Base-by-base conservation (phyloP, 2,329 filamentous ascomycete species). In the Colletotrichum cuscutae region DNA sequence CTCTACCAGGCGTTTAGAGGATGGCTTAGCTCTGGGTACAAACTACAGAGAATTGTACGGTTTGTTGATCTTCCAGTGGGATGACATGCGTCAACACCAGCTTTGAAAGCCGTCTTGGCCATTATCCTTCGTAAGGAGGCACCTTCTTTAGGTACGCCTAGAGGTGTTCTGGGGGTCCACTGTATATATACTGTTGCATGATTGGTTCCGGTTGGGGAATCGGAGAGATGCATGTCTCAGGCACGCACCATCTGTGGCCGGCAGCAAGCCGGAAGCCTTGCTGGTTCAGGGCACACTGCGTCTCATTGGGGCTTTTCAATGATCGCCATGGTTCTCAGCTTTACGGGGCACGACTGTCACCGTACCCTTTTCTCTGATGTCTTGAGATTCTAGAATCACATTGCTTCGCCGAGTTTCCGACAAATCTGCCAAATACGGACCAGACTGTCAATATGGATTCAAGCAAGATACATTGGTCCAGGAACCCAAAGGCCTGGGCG, bases 401-500 rank as follows among this genome's bases (percentile, higher is more conserved):
- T 19, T 49, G 19, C 42, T 49, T 49, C 19, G 19, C 42, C 42
- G 19, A 49, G 19, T 49, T n/a, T 22, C 42, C 42, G 15, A 49
- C 42, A 49, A 49, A 19, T 22, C 8, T n/a, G 22, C 59, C 22
- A 42, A 13, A 19, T 15, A 15, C 35, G 46, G 46, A 12, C 6
- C 22, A 28, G 26, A 22, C 28, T 19, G 22, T 7, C 4, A 53
- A 9, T 22, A 11, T n/a, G 24, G 26, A 56, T 15, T 32, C 22
- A 53, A 62, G 12, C n/a, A 15, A 49, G 32, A 56, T n/a, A 59
- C 52, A 26, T 68, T 54, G 56, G 35, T 15, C 60, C 60, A 69
- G 32, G 49, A 35, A 56, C 54, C 32, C 59, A 35, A 28, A 70
- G 59, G 66, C 64, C 64, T 49, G 35, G 60, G n/a, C 22, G 59